Percentiles rank a stretch among this genome's conserved stretches.
phyloP scores from a whole-genome alignment of 331 rosid species.

The Erythrophleum ivorense region DNA sequence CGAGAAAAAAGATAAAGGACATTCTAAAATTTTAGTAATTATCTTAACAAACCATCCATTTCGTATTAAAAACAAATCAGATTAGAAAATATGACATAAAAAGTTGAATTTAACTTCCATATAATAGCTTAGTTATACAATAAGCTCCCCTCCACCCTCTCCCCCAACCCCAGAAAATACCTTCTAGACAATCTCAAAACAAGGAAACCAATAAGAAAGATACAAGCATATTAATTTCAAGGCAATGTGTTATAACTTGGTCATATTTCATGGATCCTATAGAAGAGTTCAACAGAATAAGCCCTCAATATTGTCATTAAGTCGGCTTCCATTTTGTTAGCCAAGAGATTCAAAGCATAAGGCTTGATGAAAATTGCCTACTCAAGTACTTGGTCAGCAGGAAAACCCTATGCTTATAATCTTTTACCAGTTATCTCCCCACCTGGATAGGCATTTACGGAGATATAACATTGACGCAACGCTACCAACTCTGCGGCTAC shows the following conservation, averaged over 20 bases:
- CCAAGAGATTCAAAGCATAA: slow-evolving; percentile 8
- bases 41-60: background rate
- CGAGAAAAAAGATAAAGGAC: too few relatives aligned
- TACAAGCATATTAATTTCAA: background rate
- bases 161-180: background rate
- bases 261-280: background rate
- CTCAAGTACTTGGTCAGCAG: slow-evolving; percentile 17
- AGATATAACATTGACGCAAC: background rate
- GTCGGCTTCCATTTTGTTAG: background rate
- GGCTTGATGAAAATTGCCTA: slow-evolving; percentile 5
- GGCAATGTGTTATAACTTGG: background rate
- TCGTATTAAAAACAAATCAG: background rate
- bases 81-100: background rate
- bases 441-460: slow-evolving; percentile 14
- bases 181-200: background rate
- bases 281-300: background rate
- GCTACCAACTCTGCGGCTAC: background rate
- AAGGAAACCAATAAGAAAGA: background rate
- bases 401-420: slow-evolving; percentile 17
- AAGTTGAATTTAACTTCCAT: background rate
- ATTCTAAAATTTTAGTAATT: background rate
- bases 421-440: slow-evolving; percentile 21
- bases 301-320: background rate
- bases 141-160: background rate
- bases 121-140: background rate